Evolutionary conservation across 805 yeast genomes (phyloP), one percentile per base, ranked within the genome.

Genomic region (Ogataea philodendri): DNA sequence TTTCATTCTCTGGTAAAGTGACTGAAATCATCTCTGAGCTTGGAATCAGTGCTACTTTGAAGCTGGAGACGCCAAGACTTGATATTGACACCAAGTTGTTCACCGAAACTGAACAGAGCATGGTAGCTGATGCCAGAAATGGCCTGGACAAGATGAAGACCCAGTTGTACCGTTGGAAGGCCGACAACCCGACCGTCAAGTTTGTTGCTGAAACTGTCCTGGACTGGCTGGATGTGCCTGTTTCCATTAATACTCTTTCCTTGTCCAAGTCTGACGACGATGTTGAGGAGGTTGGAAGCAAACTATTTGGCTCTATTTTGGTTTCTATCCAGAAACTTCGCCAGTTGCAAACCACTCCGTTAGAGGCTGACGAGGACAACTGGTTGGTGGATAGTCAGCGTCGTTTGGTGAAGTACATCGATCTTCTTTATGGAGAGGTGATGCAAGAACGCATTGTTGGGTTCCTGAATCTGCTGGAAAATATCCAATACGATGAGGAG

Each of bases 281-380:
- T 21, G 63, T 76, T 27, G 87, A 83, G 44, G 30, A 37, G 2
- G 48, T 62, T 2, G 65, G 81, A 40, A 66, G 81, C 36, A 63
- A 69, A 14, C 50, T 84, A 3, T 67, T 79, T 4, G 74, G 74
- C 11, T 69, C 81, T 3, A 69, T 86, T 13, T 60, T 88, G 35
- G 66, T 89, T 19, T 70, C 81, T 1, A 71, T 84, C 46, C 97
- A 89, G 59, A 73, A 74, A 42, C 59, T 72, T 7, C 62, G 63
- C 30, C 74, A 65, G 21, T 45, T 52, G 8, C 67, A 67, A 32
- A 45, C 49, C 17, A 16, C 13, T 3, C 10, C 18, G 2, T 48
- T 75, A 3, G 44, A 58, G 1, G 73, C 64, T 14, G 81, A 70
- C 2, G 78, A 71, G 16, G 89, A 84, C 40, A 65, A 68, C n/a